phyloP scores from a whole-genome alignment of 441 rosid species.

The Brassica balearica region DNA sequence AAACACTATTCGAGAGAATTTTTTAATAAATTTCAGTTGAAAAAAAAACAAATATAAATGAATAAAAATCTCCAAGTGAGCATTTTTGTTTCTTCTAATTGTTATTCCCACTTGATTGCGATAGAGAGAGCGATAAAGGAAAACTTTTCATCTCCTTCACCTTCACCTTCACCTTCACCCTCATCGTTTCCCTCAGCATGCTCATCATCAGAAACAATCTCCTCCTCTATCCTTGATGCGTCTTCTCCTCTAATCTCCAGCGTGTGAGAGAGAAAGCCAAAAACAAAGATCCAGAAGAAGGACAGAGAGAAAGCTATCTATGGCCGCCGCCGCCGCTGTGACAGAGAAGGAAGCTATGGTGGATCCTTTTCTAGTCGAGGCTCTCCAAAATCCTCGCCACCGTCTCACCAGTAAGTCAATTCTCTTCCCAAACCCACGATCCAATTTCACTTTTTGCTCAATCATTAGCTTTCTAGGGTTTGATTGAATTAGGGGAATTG shows the following conservation, averaged over 20 bases:
- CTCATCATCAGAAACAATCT: constrained; percentile 35
- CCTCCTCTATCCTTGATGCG: constrained; percentile 39
- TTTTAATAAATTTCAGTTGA: too few relatives aligned
- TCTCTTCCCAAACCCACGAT: too few relatives aligned
- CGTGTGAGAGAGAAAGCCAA: constrained; percentile 8
- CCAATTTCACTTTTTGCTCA: too few relatives aligned
- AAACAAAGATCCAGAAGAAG: constrained; percentile 18
- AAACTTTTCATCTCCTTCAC: constrained; percentile 33
- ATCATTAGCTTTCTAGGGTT: constrained; percentile 42
- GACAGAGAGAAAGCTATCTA: constrained; percentile 47
- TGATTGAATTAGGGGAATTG: constrained; percentile 24
- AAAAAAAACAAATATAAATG: too few relatives aligned
- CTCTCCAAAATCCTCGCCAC: constrained; percentile 90
- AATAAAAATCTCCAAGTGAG: constrained; percentile 11
- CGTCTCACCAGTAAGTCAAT: constrained; percentile 83
- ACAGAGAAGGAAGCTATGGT: constrained; percentile 71
- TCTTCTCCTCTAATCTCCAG: constrained; percentile 41
- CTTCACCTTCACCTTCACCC: constrained; percentile 11
- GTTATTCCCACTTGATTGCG: constrained; percentile 40
- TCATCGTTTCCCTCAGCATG: constrained; percentile 40
- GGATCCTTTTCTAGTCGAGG: constrained; percentile 93
- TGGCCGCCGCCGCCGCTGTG: constrained; percentile 29
- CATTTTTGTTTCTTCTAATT: not conserved
- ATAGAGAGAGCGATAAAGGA: constrained; percentile 27
- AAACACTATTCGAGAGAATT: too few relatives aligned